phyloP scores from a whole-genome alignment of 1,139 yeast genomes.

The Wickerhamomyces sp. region DNA sequence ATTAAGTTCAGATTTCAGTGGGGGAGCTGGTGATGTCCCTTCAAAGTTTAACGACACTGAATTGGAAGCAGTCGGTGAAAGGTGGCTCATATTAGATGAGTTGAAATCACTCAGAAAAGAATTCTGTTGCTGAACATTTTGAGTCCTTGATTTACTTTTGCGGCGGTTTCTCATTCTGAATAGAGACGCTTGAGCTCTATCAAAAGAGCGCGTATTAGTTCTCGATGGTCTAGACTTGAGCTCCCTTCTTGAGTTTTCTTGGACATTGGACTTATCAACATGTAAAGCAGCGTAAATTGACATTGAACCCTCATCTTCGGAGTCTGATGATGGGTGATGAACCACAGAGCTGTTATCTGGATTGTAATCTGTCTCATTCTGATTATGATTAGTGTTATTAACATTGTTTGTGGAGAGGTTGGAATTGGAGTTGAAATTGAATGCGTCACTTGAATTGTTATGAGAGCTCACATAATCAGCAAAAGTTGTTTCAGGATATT shows the following conservation, averaged over 20 bases:
- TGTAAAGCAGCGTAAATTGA: conserved; percentile 36
- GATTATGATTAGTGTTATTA: conserved; percentile 7
- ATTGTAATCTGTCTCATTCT: conserved; percentile 3
- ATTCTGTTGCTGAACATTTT: conserved; percentile 6
- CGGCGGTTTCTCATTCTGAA: conserved; percentile 59
- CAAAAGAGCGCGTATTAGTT: conserved; percentile 43
- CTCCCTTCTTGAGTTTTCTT: conserved; percentile 18
- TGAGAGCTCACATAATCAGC: conserved; percentile 22
- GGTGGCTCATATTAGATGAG: conserved; percentile 4
- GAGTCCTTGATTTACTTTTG: conserved; percentile 38
- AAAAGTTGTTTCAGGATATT: conserved; percentile 15
- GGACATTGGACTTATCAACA: conserved; percentile 23
- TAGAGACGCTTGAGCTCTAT: conserved; percentile 63
- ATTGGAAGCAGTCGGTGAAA: conserved; percentile 10
- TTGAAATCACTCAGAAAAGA: conserved; percentile 9
- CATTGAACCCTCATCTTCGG: conserved; percentile 36
- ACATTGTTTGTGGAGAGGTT: too few species aligned
- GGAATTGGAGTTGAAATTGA: conserved; percentile 17
- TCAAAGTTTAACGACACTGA: conserved; percentile 3
- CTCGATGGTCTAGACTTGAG: conserved; percentile 26
- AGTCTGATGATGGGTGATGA: conserved; percentile 14
- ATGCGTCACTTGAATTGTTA: conserved; percentile 15
- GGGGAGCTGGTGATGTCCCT: too few species aligned
- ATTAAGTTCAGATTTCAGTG: conserved; percentile 25
- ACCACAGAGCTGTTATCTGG: conserved; percentile 3